Base-by-base conservation (phyloP, 1,284 basidiomycete genomes). In the Cryptococcus sp. region DNA sequence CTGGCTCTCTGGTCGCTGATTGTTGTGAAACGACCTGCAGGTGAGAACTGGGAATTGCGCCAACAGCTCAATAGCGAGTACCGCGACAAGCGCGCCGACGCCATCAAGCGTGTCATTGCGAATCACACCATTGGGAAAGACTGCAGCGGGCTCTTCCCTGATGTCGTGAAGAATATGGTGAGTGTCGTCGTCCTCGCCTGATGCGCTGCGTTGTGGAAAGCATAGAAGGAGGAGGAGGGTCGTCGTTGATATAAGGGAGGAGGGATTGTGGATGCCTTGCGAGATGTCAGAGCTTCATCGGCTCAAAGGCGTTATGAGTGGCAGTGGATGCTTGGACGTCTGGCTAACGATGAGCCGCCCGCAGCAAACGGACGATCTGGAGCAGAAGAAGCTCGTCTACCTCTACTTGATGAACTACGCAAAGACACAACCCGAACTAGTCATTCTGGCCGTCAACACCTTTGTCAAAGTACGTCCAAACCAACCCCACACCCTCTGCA, bases 351-450 rank as follows among this genome's bases (percentile, higher is more conserved):
- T 17, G 48, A 20, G 7, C 16, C 13, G 19, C 19, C 3, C 20
- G 27, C 50, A 80, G 80, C 80, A 81, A 79, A 81, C 79, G 42
- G 80, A 81, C 50, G 80, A 81, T 57, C 67, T 81, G 41, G 80
- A 81, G 66, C 79, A 80, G 70, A 81, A 81, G 70, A 81, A 81
- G 69, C 70, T 99, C 47, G 95, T 98, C 23, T 99, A 99, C 74
- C 86, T 98, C 47, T 99, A 97, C 78, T 87, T 98, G 59, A 97
- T 97, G 88, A 96, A 97, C 82, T 98, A 98, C 71, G 93, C 94
- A 52, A 96, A 96, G 77, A 94, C 95, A 0, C 95, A 99, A 75
- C 95, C 96, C 0, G 95, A 99, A 77, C 85, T 90, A 25, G 95
- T 98, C 78, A 98, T 99, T 75, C 85, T 99, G 49, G 95, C 95